These are phyloP conservation scores for Physcomitrium patens DNA, from an alignment of 225 moss, liverwort and hornwort species.

Conservation along the genomic window DNA sequence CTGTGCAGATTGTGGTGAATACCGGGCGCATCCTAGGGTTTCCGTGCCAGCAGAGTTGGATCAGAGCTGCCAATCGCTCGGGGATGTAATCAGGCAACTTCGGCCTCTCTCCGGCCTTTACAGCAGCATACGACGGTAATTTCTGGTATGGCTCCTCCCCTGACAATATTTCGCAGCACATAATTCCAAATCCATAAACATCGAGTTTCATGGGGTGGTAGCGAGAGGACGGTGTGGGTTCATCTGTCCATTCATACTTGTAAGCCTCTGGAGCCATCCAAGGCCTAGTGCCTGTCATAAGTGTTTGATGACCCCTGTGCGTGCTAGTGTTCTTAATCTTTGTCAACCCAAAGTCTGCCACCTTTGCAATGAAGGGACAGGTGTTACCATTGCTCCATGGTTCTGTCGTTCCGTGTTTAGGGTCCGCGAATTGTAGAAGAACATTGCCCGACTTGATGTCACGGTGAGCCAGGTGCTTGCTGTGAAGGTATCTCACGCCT, in stretches of 20 bases:
- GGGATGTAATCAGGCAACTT: conserved; percentile 3
- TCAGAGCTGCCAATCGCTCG: not conserved
- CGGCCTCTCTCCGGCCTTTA: conserved; percentile 25
- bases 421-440: conserved; percentile 16
- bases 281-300: not conserved
- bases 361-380: conserved; percentile 12
- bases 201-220: conserved; percentile 35
- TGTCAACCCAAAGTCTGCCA: conserved; percentile 35
- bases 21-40: conserved; percentile 26
- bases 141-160: conserved; percentile 11
- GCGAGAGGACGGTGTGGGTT: not conserved
- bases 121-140: not conserved
- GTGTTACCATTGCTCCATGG: not conserved
- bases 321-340: conserved; percentile 22
- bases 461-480: conserved; percentile 33
- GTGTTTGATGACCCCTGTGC: not conserved
- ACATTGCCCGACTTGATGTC: conserved; percentile 38
- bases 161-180: conserved; percentile 30
- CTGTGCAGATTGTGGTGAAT: conserved; percentile 31
- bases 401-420: not conserved
- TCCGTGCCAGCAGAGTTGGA: conserved; percentile 38
- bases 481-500: conserved; percentile 38
- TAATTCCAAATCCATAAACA: conserved; percentile 31
- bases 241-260: not conserved
- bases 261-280: conserved; percentile 44